These are phyloP conservation scores for Cytospora schulzeri DNA, from an alignment of 2,329 filamentous ascomycete species.

Conservation along the genomic window DNA sequence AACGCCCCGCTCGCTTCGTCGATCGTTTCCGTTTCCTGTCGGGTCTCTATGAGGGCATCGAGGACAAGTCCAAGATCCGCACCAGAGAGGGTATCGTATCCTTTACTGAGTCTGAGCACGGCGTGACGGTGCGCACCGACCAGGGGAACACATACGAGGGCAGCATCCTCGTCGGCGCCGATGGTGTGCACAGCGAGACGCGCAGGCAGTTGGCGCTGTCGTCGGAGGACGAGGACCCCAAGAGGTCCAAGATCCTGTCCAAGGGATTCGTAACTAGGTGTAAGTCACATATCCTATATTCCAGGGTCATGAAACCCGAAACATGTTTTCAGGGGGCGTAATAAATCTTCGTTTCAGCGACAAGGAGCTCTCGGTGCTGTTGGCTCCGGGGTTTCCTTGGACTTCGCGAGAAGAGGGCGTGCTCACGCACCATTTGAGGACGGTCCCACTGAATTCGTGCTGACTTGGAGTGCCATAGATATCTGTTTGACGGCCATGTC, in stretches of 20 bases:
- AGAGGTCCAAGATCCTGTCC: neutral
- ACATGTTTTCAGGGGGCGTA: neutral
- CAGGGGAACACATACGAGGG: slow-evolving; percentile 38
- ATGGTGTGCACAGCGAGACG: slow-evolving; percentile 44
- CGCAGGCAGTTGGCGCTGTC: slow-evolving; percentile 34
- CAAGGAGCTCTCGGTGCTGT: neutral
- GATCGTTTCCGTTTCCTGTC: slow-evolving; percentile 3
- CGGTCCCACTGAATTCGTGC: too few species aligned
- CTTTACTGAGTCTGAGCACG: slow-evolving; percentile 23
- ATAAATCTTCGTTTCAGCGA: neutral
- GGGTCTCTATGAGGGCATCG: neutral
- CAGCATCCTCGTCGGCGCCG: slow-evolving; percentile 42
- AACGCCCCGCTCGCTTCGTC: slow-evolving; percentile 3
- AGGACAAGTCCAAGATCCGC: slow-evolving; percentile 4
- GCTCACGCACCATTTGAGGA: too few species aligned
- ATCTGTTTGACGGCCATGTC: slow-evolving; percentile 2
- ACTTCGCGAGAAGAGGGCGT: too few species aligned
- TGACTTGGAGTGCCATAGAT: neutral
- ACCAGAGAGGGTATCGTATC: slow-evolving; percentile 1
- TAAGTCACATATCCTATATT: neutral
- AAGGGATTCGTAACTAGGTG: slow-evolving; percentile 1
- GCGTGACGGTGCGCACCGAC: slow-evolving; percentile 36
- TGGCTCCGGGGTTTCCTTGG: neutral
- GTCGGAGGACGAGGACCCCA: neutral
- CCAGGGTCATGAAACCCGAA: neutral